phyloP scores from a whole-genome alignment of 2,329 filamentous ascomycete species.

The Hortaea werneckii region DNA sequence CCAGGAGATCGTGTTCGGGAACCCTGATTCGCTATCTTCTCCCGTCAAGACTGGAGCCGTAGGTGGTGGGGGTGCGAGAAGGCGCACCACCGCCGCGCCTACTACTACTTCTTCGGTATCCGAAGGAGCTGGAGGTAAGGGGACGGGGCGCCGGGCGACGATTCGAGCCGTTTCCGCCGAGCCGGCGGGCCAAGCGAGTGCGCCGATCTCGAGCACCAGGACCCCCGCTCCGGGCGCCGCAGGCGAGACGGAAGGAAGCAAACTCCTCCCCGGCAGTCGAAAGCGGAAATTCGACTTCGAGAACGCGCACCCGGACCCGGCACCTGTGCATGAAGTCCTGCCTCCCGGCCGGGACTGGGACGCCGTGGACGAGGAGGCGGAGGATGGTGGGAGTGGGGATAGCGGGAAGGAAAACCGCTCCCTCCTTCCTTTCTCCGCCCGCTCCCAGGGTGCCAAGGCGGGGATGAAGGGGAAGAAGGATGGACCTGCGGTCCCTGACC shows the following conservation, averaged over 20 bases:
- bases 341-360: not conserved
- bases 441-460: too few species aligned
- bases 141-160: too few species aligned
- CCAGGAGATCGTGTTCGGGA: slow-evolving; percentile 34
- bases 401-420: slow-evolving; percentile 13
- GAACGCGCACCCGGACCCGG: slow-evolving; percentile 13
- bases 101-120: too few species aligned
- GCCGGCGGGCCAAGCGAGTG: too few species aligned
- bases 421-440: slow-evolving; percentile 1
- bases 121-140: too few species aligned
- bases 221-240: too few species aligned
- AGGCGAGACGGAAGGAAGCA: too few species aligned
- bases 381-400: slow-evolving; percentile 24
- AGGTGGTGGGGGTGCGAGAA: too few species aligned
- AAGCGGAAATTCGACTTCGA: slow-evolving; percentile 36
- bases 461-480: not conserved
- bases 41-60: not conserved
- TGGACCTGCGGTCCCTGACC: not conserved
- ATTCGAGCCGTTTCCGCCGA: too few species aligned
- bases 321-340: not conserved
- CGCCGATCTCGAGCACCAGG: too few species aligned
- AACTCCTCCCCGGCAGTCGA: slow-evolving; percentile 23
- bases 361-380: slow-evolving; percentile 28
- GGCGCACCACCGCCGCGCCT: too few species aligned
- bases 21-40: slow-evolving; percentile 12